Percentiles rank a stretch among this genome's conserved stretches.
Conservation (phyloP, 352 stramenopile genomes). For the Phytophthora idaei region DNA sequence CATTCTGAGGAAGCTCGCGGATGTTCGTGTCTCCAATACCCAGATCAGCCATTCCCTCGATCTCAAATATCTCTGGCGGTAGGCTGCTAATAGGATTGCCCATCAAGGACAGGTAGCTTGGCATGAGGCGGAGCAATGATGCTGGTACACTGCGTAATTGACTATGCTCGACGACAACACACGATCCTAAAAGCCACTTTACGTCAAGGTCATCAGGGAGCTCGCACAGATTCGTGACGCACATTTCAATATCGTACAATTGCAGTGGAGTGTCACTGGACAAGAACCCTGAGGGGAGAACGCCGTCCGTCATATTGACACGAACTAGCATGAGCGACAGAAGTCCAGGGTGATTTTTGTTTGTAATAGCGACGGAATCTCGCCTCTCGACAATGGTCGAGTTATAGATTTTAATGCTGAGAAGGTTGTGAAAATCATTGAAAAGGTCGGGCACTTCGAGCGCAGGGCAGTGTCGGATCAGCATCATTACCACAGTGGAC, state of each 20-base stretch:
- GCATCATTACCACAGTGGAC: slow-evolving; percentile 25
- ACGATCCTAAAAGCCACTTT: slow-evolving; percentile 29
- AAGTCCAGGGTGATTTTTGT: slow-evolving; percentile 29
- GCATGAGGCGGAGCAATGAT: slow-evolving; percentile 4
- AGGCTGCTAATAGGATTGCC: slow-evolving; percentile 18
- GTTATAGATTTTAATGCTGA: slow-evolving; percentile 48
- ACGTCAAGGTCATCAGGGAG: slow-evolving; percentile 38
- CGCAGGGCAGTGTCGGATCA: slow-evolving; percentile 38
- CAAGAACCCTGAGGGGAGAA: slow-evolving; percentile 38
- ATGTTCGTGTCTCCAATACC: slow-evolving; percentile 8
- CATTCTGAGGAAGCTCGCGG: slow-evolving; percentile 12
- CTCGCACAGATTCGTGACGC: slow-evolving; percentile 33
- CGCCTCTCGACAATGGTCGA: slow-evolving; percentile 34
- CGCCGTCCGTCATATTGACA: slow-evolving; percentile 39
- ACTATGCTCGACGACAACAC: slow-evolving; percentile 32
- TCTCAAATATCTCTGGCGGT: slow-evolving; percentile 19
- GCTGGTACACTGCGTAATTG: slow-evolving; percentile 17
- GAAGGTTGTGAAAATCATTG: slow-evolving; percentile 27
- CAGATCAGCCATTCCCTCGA: slow-evolving; percentile 15
- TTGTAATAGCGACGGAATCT: slow-evolving; percentile 30
- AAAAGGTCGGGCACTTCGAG: slow-evolving; percentile 32
- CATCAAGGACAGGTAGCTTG: slow-evolving; percentile 6
- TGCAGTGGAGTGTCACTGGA: slow-evolving; percentile 29
- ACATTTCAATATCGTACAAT: slow-evolving; percentile 46
- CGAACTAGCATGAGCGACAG: slow-evolving; percentile 37